Evolutionary conservation across 139 green algal species (phyloP).

Genomic region (Asterochloris erici): DNA sequence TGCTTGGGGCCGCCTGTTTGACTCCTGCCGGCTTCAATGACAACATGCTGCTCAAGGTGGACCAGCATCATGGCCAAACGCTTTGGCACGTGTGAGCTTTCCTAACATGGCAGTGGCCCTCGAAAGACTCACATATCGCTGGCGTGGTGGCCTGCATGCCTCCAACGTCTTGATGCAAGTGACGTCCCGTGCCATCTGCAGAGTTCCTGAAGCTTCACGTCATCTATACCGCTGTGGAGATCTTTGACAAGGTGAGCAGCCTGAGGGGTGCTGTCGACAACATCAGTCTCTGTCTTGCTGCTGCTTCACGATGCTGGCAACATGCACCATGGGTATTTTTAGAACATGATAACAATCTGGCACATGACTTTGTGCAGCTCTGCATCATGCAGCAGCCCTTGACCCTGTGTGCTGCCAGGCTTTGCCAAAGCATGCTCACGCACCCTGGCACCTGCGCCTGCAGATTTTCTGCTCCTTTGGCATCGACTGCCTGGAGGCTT

Average conservation of each 20-base stretch:
- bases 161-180: conserved; percentile 4
- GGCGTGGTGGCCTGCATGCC: no score
- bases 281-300: background rate
- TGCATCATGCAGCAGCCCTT: background rate
- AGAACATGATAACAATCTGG: background rate
- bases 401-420: background rate
- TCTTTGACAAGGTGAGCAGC: conserved; percentile 72
- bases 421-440: background rate
- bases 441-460: background rate
- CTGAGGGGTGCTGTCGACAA: background rate
- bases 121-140: no score
- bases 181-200: no score
- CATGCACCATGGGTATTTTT: background rate
- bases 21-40: no score
- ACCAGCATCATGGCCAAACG: no score
- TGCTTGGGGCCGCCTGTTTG: no score
- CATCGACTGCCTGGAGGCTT: conserved; percentile 75
- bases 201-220: conserved; percentile 92
- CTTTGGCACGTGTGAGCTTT: no score
- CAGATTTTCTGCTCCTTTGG: conserved; percentile 85
- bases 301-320: no score
- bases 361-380: no score
- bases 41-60: no score
- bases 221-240: conserved; percentile 78
- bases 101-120: no score